Conservation (phyloP, 2,329 filamentous ascomycete genomes). For the Zelopaecilomyces penicillatus region DNA sequence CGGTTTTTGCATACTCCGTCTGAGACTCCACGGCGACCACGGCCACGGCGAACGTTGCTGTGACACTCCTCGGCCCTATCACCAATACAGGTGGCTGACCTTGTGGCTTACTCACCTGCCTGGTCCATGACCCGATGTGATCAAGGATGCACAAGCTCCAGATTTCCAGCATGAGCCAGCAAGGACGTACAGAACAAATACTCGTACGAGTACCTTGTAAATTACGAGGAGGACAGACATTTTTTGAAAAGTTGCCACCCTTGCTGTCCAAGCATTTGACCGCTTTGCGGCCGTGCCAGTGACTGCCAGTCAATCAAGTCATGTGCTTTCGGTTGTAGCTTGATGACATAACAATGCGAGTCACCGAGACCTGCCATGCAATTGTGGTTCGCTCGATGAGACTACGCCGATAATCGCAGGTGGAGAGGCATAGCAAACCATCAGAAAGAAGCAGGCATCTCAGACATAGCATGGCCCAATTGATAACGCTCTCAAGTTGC, state of each 20-base stretch:
- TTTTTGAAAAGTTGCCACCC: too few relatives aligned
- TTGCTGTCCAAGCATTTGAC: conserved; percentile 7
- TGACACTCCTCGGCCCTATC: conserved; percentile 4
- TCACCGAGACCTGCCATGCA: conserved; percentile 11
- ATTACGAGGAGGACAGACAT: too few relatives aligned
- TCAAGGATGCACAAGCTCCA: conserved; percentile 17
- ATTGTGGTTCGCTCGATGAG: too few relatives aligned
- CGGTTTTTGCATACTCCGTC: background rate
- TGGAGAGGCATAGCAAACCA: too few relatives aligned
- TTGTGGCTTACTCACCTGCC: conserved; percentile 11
- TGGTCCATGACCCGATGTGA: conserved; percentile 13
- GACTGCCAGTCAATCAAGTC: background rate
- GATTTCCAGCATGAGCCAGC: conserved; percentile 14
- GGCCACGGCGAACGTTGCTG: conserved; percentile 4
- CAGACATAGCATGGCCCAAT: too few relatives aligned
- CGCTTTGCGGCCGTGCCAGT: conserved; percentile 7
- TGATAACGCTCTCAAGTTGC: too few relatives aligned
- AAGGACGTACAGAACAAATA: conserved; percentile 3
- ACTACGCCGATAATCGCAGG: too few relatives aligned
- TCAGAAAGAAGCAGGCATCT: too few relatives aligned
- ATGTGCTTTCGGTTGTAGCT: conserved; percentile 3
- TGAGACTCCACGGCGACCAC: background rate
- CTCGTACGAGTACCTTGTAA: background rate
- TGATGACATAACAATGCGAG: conserved; percentile 6
- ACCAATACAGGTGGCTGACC: conserved; percentile 2